Evolutionary conservation across 2,329 filamentous ascomycete genomes (phyloP), one percentile per base, ranked within the genome.

Genomic region (Penicillium griseofulvum): DNA sequence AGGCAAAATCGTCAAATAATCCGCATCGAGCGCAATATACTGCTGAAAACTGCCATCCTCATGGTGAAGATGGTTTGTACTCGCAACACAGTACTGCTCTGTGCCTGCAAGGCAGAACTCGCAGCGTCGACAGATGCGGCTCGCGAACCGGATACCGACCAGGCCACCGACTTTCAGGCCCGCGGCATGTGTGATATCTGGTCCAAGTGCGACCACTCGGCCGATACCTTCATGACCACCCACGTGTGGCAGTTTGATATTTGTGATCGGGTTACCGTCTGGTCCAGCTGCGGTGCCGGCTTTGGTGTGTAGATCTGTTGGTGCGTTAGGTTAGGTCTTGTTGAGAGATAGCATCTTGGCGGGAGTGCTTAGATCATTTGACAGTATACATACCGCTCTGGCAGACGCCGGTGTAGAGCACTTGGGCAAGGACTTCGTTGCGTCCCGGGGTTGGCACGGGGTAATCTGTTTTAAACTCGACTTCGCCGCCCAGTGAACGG

Each of bases 211-310:
- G 16, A 78, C 63, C 39, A 78, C 73, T 0, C 71, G 71, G 1
- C 75, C 76, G 16, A 78, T 70, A 1, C 76, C 77, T 68, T 79
- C 76, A 58, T 78, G 76, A 6, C 76, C 75, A 16, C 75, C 76
- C n/a, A 78, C 67, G 50, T 79, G 76, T 0, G 76, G 76, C 0
- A 77, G 64, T 52, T 78, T 78, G 57, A 78, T 74, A 14, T 74
- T 67, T 1, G 73, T 76, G 33, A 78, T 78, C 10, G 74, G 76
- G 5, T 66, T 68, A 50, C 75, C 65, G 65, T 77, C 68, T 1
- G 73, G 55, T 6, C 73, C 69, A 16, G 72, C 66, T 16, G 73
- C 74, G 12, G 72, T 73, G 29, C 74, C 74, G 11, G 66, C 58
- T 60, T 74, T 75, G 6, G 74, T 76, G 49, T 76, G 73, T 9